Evolutionary conservation across 192 early-diverging fungal species (phyloP).

Genomic region (Spizellomyces punctatus): DNA sequence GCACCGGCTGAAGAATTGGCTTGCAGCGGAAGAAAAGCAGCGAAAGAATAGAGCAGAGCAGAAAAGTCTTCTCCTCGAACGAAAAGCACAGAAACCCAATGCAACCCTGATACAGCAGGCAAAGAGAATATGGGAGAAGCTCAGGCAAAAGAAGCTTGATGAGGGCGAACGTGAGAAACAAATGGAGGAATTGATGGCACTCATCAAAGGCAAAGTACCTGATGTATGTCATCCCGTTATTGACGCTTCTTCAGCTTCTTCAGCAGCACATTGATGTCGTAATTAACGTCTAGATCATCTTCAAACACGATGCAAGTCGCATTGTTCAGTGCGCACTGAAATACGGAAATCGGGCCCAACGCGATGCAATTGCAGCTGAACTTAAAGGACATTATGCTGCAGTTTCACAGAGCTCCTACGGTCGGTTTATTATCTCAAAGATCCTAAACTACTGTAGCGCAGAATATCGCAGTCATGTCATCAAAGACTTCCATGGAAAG

Average conservation of each 20-base stretch:
- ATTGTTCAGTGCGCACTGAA: constrained; percentile 92
- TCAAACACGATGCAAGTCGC: constrained; percentile 95
- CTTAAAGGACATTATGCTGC: constrained; percentile 75
- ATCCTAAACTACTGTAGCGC: constrained; percentile 81
- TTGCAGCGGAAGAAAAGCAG: constrained; percentile 30
- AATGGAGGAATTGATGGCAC: constrained; percentile 81
- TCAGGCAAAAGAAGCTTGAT: constrained; percentile 74
- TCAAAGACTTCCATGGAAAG: constrained; percentile 78
- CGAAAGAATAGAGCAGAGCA: constrained; percentile 43
- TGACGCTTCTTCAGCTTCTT: background rate
- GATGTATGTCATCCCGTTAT: constrained; percentile 45
- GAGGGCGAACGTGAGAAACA: constrained; percentile 59
- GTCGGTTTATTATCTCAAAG: constrained; percentile 85
- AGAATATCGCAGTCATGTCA: constrained; percentile 67
- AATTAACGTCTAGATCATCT: constrained; percentile 57
- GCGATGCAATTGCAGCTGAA: constrained; percentile 78
- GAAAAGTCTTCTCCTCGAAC: constrained; percentile 49
- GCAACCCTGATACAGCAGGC: constrained; percentile 71
- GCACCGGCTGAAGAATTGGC: background rate
- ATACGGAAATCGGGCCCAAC: constrained; percentile 77
- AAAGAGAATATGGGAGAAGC: constrained; percentile 84
- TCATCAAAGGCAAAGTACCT: constrained; percentile 78
- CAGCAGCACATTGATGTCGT: background rate
- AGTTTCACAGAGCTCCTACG: constrained; percentile 78
- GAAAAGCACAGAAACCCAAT: constrained; percentile 65